Base-by-base conservation (phyloP, 1,284 basidiomycete species). In the Malassezia globosa region DNA sequence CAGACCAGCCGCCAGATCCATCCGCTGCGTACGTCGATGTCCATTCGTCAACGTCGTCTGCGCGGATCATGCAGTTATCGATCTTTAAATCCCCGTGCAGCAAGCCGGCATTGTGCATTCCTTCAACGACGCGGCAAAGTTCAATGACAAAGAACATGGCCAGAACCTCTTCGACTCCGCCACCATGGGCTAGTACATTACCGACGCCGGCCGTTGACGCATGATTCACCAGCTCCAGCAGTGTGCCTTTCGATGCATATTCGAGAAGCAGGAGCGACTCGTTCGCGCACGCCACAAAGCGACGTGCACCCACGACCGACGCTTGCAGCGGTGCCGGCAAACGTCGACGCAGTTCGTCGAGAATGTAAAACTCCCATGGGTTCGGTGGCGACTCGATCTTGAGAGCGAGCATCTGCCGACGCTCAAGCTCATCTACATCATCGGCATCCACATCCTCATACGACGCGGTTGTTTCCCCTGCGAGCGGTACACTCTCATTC, bases 31-130 rank as follows among this genome's bases (percentile, higher is more conserved):
- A 97, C 19, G 77, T 73, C 45, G 79, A 75, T 2, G 81, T 78
- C 84, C 92, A 90, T 0, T 77, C 73, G 14, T 50, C 54, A 2
- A 81, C 82, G 14, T 81, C 82, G 10, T 88, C 85, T 23, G 97
- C 77, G 4, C 94, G 81, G 7, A 97, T 76, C 11, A 99, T 78
- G 70, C 90, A 95, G 73, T 99, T 99, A 76, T 99, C 94, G 69
- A 96, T 95, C 77, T 99, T 99, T 61, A 99, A 78, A 74, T 99
- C 94, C 35, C 94, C 92, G 64, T 99, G 94, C 59, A 99, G 84
- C 74, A 96, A 84, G 14, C 85, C 84, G 0, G 77, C 76, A 7
- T 72, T 55, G 72, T 97, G 94, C 71, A 96, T 78, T 19, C 78
- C 81, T 66, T 94, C 87, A 40, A 96, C 74, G 10, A 85, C 75